Conservation (phyloP, 176 grass and related monocot species). For the Saccharum spontaneum region DNA sequence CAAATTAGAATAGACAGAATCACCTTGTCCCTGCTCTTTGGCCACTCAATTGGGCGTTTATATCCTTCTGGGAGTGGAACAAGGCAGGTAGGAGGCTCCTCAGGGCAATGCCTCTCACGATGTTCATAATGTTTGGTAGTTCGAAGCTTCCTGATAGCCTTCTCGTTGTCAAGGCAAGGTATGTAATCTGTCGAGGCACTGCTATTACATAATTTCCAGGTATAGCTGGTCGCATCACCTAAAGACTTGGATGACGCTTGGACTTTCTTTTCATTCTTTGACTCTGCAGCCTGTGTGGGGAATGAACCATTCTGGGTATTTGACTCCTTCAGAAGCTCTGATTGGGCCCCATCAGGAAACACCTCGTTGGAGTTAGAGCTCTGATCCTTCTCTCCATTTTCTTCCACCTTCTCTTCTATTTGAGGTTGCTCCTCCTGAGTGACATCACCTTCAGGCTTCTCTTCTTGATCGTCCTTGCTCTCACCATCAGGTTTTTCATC, state of each 20-base stretch:
- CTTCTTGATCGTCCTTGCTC: conserved; percentile 54
- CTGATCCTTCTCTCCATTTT: conserved; percentile 54
- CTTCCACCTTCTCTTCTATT: conserved; percentile 62
- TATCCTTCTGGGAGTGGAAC: conserved; percentile 87
- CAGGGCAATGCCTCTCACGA: conserved; percentile 94
- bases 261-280: conserved; percentile 77
- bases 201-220: conserved; percentile 86
- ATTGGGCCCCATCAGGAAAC: conserved; percentile 73
- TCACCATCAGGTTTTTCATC: conserved; percentile 34
- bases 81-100: conserved; percentile 79
- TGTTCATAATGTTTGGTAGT: conserved; percentile 94
- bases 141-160: conserved; percentile 83
- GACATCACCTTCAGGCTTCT: conserved; percentile 33
- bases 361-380: conserved; percentile 45
- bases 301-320: conserved; percentile 73
- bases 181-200: conserved; percentile 71
- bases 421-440: conserved; percentile 35
- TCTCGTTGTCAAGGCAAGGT: conserved; percentile 96
- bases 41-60: conserved; percentile 71
- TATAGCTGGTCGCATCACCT: conserved; percentile 47
- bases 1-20: conserved; percentile 35
- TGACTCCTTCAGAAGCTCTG: conserved; percentile 88
- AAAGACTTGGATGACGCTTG: conserved; percentile 49
- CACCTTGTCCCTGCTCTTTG: conserved; percentile 90
- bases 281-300: conserved; percentile 78